Evolutionary conservation across 371 early-diverging fungal species (phyloP).

Genomic region (Syncephalastrum contaminatum): DNA sequence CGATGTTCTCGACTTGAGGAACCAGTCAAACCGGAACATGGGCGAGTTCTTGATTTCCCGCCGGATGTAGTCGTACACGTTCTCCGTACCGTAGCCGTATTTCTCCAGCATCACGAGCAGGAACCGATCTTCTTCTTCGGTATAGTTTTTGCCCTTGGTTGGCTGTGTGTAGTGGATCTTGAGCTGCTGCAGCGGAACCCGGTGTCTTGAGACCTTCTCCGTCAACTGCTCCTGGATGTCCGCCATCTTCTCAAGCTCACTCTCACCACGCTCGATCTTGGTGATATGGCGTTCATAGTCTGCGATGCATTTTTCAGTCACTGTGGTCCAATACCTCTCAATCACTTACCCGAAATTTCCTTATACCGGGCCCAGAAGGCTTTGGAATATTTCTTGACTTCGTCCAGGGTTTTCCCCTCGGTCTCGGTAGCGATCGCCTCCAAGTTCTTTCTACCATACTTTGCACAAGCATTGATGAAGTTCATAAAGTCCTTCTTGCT

Average conservation of each 20-base stretch:
- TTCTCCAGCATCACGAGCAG: conserved; percentile 86
- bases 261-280: conserved; percentile 89
- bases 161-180: conserved; percentile 79
- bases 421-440: conserved; percentile 78
- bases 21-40: conserved; percentile 96
- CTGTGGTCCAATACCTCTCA: neutral
- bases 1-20: conserved; percentile 91
- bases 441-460: conserved; percentile 80
- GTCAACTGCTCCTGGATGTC: conserved; percentile 82
- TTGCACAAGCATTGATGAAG: conserved; percentile 90
- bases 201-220: conserved; percentile 68
- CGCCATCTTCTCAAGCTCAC: conserved; percentile 70
- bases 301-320: conserved; percentile 6
- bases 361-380: conserved; percentile 88
- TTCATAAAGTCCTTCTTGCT: conserved; percentile 87
- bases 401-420: conserved; percentile 87
- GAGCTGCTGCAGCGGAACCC: conserved; percentile 84
- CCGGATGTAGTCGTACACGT: conserved; percentile 89
- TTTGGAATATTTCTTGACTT: conserved; percentile 80
- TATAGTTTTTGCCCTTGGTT: conserved; percentile 87
- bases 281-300: conserved; percentile 86
- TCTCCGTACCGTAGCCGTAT: conserved; percentile 88
- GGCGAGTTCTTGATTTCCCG: conserved; percentile 82
- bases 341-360: conserved; percentile 63
- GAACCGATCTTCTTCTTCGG: conserved; percentile 97